Conservation (phyloP, 192 early-diverging fungal genomes). For the Haplosporangium gracile region DNA sequence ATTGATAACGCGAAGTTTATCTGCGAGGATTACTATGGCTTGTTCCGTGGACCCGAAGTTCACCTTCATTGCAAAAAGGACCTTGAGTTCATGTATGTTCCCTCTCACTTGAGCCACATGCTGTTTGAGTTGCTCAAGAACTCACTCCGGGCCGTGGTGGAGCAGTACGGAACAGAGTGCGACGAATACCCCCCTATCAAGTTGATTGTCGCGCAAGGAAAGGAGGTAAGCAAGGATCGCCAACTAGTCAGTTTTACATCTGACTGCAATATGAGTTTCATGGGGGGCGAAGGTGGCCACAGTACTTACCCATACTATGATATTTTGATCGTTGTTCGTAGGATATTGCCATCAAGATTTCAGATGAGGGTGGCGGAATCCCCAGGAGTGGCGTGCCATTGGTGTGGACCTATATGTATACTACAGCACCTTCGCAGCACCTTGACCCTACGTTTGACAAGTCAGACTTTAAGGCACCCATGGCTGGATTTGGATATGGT, state of each 20-base stretch:
- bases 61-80: slow-evolving; percentile 79
- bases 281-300: no score
- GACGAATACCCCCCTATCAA: slow-evolving; percentile 95
- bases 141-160: slow-evolving; percentile 94
- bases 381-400: slow-evolving; percentile 87
- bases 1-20: slow-evolving; percentile 91
- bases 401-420: slow-evolving; percentile 98
- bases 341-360: slow-evolving; percentile 98
- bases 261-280: neutral
- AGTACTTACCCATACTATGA: neutral
- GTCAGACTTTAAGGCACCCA: slow-evolving; percentile 84
- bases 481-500: slow-evolving; percentile 95
- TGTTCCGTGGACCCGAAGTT: slow-evolving; percentile 87
- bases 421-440: slow-evolving; percentile 79
- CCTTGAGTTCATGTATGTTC: slow-evolving; percentile 96
- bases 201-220: slow-evolving; percentile 89
- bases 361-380: slow-evolving; percentile 96
- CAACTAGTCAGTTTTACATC: neutral
- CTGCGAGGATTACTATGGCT: slow-evolving; percentile 91
- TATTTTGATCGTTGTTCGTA: slow-evolving; percentile 17
- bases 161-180: slow-evolving; percentile 85
- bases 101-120: slow-evolving; percentile 96
- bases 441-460: slow-evolving; percentile 78
- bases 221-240: slow-evolving; percentile 67
- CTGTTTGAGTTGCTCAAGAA: slow-evolving; percentile 98